phyloP scores from a whole-genome alignment of 1,284 basidiomycete species.

The Rhizoctonia solani region DNA sequence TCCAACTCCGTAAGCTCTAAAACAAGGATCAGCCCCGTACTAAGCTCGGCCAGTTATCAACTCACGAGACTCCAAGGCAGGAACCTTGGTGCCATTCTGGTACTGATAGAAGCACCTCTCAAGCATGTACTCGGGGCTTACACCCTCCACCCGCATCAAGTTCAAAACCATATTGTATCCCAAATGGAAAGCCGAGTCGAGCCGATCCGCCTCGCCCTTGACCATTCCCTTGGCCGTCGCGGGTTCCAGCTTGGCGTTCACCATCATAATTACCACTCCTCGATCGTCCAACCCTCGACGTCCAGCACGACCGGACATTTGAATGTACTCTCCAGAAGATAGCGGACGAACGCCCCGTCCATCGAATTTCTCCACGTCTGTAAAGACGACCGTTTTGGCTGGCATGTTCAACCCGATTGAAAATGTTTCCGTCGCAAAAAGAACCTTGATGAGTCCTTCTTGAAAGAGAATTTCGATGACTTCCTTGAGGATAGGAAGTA shows the following conservation, averaged over 20 bases:
- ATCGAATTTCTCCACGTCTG: slow-evolving; percentile 93
- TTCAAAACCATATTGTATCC: slow-evolving; percentile 99
- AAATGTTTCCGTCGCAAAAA: slow-evolving; percentile 99
- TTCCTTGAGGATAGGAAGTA: slow-evolving; percentile 97
- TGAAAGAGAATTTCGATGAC: slow-evolving; percentile 99
- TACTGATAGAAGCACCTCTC: slow-evolving; percentile 98
- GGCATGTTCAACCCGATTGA: slow-evolving; percentile 99
- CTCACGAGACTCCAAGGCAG: slow-evolving; percentile 82
- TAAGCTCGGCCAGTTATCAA: slow-evolving; percentile 11
- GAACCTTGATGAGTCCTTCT: slow-evolving; percentile 97
- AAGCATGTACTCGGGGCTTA: slow-evolving; percentile 98
- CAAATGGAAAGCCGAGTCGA: slow-evolving; percentile 98
- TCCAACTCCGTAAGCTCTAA: slow-evolving; percentile 80
- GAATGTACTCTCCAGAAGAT: slow-evolving; percentile 91
- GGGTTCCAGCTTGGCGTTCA: slow-evolving; percentile 97
- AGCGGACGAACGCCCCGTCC: slow-evolving; percentile 93
- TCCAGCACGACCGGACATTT: slow-evolving; percentile 99
- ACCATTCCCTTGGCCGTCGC: slow-evolving; percentile 94
- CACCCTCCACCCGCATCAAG: slow-evolving; percentile 97
- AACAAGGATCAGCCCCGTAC: neutral
- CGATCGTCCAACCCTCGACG: slow-evolving; percentile 96
- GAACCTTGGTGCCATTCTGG: slow-evolving; percentile 81
- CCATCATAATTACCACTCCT: slow-evolving; percentile 99
- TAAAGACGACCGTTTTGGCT: slow-evolving; percentile 99
- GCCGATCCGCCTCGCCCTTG: slow-evolving; percentile 95